Percentiles rank a stretch among this genome's conserved stretches.
Evolutionary conservation across 768 basidiomycete genomes (phyloP).

Genomic region (Pisolithus tinctorius): DNA sequence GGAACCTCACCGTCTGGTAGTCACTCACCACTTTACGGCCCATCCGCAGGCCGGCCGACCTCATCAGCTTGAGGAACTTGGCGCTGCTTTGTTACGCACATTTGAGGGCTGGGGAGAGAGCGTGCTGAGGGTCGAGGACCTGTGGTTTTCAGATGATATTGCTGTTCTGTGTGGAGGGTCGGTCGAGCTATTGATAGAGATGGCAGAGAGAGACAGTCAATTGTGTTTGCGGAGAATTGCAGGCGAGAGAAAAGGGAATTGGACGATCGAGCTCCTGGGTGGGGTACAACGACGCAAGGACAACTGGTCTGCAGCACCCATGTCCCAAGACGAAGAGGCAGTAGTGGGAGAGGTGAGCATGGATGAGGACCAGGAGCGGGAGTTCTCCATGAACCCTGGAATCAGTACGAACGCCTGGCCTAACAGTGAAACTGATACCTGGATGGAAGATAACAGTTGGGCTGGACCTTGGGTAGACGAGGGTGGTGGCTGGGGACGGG

Average conservation of each 20-base stretch:
- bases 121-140: conserved; percentile 36
- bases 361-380: conserved; percentile 15
- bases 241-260: conserved; percentile 16
- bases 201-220: conserved; percentile 15
- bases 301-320: conserved; percentile 2
- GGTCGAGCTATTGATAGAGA: conserved; percentile 21
- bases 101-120: conserved; percentile 51
- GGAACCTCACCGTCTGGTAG: conserved; percentile 41
- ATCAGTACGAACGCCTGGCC: background rate
- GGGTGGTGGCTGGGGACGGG: background rate
- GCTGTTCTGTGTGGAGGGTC: conserved; percentile 29
- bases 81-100: conserved; percentile 37
- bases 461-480: background rate
- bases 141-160: conserved; percentile 42
- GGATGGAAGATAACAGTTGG: background rate
- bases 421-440: background rate
- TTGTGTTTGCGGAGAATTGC: conserved; percentile 19
- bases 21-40: conserved; percentile 41
- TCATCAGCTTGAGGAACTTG: conserved; percentile 40
- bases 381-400: conserved; percentile 6
- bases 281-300: conserved; percentile 10
- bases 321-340: conserved; percentile 3
- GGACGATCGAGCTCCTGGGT: conserved; percentile 26
- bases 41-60: conserved; percentile 44
- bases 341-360: conserved; percentile 9